phyloP scores from a whole-genome alignment of 2,329 filamentous ascomycete genomes.

The Fusarium anguioides region DNA sequence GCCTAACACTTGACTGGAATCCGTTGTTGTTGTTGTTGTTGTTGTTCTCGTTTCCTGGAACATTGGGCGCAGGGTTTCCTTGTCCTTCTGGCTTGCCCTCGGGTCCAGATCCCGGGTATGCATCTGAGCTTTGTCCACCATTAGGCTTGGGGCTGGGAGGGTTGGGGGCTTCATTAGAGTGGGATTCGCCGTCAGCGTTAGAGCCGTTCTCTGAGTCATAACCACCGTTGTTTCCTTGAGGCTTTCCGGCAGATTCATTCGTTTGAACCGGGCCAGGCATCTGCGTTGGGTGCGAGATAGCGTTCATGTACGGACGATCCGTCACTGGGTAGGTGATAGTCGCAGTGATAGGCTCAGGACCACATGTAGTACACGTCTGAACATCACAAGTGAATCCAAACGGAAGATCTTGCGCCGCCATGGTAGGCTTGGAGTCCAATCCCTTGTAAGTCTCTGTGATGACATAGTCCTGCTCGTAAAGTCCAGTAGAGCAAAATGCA shows the following conservation, averaged over 20 bases:
- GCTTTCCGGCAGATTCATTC: neutral
- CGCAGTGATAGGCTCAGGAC: constrained; percentile 21
- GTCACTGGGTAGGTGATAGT: constrained; percentile 30
- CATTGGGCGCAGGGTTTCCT: neutral
- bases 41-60: neutral
- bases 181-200: neutral
- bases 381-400: constrained; percentile 31
- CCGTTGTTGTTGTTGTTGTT: no score
- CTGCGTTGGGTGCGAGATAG: neutral
- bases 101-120: neutral
- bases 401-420: constrained; percentile 15
- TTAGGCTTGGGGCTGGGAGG: no score
- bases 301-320: constrained; percentile 53
- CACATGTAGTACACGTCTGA: constrained; percentile 28
- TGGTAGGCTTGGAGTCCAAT: constrained; percentile 11
- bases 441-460: constrained; percentile 31
- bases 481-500: constrained; percentile 18
- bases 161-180: neutral
- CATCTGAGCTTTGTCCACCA: neutral
- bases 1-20: constrained; percentile 4
- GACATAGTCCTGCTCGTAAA: constrained; percentile 27
- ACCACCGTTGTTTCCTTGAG: neutral
- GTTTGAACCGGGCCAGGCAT: neutral
- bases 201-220: neutral
- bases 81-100: neutral